Percentiles rank a stretch among this genome's conserved stretches.
Evolutionary conservation across 176 grass and related monocot genomes (phyloP).

Genomic region (Hyparrhenia diplandra): DNA sequence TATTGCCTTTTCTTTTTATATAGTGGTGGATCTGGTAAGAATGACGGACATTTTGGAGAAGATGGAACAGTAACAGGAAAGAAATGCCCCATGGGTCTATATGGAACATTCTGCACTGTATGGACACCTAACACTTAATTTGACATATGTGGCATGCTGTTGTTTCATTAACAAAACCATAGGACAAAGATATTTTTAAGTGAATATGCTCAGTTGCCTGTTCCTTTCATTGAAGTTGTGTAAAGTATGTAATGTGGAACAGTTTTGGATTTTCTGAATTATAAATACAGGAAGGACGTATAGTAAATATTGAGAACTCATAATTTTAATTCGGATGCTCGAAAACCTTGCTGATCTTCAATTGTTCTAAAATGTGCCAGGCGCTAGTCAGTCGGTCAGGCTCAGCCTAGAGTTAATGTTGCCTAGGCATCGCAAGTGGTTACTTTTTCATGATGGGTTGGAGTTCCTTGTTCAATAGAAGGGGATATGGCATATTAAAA

Average conservation of each 20-base stretch:
- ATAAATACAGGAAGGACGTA: background rate
- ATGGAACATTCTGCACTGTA: slow-evolving; percentile 95
- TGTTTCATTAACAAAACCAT: background rate
- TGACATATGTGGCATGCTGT: background rate
- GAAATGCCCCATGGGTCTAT: slow-evolving; percentile 76
- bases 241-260: background rate
- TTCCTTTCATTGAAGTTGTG: slow-evolving; percentile 8
- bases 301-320: background rate
- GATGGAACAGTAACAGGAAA: slow-evolving; percentile 79
- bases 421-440: background rate
- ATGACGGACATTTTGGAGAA: slow-evolving; percentile 65
- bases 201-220: background rate
- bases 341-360: slow-evolving; percentile 3
- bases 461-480: background rate
- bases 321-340: background rate
- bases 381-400: background rate
- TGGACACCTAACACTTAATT: slow-evolving; percentile 25
- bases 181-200: background rate
- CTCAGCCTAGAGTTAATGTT: background rate
- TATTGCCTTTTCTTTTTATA: slow-evolving; percentile 20
- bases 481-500: background rate
- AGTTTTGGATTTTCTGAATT: background rate
- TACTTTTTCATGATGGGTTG: background rate
- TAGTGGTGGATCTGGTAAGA: slow-evolving; percentile 82
- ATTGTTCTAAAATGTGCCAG: background rate